A percentile compares a stretch with the other conserved stretches of the same genome.
Evolutionary conservation across 805 yeast species (phyloP).

Genomic region (Myxozyma neotropica): DNA sequence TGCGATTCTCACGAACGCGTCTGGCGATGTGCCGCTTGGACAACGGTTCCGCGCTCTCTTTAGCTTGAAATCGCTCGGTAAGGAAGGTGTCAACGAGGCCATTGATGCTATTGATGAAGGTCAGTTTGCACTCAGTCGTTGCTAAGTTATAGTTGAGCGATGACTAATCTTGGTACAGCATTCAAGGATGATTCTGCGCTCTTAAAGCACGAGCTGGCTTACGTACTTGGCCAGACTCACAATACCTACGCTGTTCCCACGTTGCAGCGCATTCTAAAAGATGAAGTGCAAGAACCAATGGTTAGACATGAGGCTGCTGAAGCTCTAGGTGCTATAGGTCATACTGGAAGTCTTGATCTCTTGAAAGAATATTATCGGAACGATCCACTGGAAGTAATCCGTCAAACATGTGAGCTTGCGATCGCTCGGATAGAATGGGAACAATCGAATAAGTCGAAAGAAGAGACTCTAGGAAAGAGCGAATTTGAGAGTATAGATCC

Average conservation of each 20-base stretch:
- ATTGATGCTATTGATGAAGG: conserved; percentile 83
- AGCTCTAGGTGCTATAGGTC: conserved; percentile 95
- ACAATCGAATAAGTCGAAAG: conserved; percentile 62
- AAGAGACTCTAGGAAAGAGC: conserved; percentile 72
- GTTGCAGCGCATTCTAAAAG: conserved; percentile 69
- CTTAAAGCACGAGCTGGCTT: conserved; percentile 96
- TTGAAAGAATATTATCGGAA: conserved; percentile 63
- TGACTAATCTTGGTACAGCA: conserved; percentile 5
- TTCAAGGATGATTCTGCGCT: conserved; percentile 83
- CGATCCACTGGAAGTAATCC: conserved; percentile 84
- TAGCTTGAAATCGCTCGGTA: conserved; percentile 83
- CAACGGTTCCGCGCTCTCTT: conserved; percentile 92
- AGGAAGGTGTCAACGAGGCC: conserved; percentile 66
- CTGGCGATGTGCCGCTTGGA: conserved; percentile 74
- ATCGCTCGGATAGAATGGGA: conserved; percentile 95
- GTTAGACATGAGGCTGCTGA: conserved; percentile 99
- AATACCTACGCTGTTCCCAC: conserved; percentile 76
- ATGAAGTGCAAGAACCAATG: conserved; percentile 74
- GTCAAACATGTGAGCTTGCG: conserved; percentile 97
- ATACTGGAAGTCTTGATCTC: conserved; percentile 66
- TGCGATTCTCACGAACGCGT: conserved; percentile 20
- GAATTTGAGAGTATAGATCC: conserved; percentile 91
- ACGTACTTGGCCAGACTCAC: conserved; percentile 93
- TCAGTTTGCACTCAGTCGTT: neutral
- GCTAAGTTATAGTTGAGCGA: neutral